Percentiles rank a stretch among this genome's conserved stretches.
Conservation (phyloP, 2,329 filamentous ascomycete species). For the Bertia moriformis region DNA sequence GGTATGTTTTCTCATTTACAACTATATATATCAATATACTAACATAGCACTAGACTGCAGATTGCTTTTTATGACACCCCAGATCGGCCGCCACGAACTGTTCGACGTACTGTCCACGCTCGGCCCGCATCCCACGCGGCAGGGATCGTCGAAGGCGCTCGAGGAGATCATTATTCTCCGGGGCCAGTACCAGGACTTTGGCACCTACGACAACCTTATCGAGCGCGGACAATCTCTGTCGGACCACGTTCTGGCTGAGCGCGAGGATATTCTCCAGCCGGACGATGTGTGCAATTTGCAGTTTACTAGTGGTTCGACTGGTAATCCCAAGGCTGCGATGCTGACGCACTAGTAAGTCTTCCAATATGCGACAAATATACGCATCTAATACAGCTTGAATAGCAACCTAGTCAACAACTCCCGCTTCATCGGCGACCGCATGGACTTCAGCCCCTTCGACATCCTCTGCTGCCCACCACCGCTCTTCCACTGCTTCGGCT, state of each 20-base stretch:
- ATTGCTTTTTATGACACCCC: slow-evolving; percentile 57
- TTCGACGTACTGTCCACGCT: slow-evolving; percentile 39
- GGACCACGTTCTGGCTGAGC: not conserved
- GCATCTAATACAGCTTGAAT: slow-evolving; percentile 17
- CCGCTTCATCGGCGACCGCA: slow-evolving; percentile 59
- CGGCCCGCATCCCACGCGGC: slow-evolving; percentile 22
- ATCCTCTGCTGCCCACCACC: slow-evolving; percentile 70
- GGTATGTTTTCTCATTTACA: slow-evolving; percentile 28
- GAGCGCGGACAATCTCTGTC: slow-evolving; percentile 6
- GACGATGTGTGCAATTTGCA: slow-evolving; percentile 61
- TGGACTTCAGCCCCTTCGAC: slow-evolving; percentile 53
- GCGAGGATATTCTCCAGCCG: slow-evolving; percentile 32
- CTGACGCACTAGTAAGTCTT: slow-evolving; percentile 50
- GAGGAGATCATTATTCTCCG: slow-evolving; percentile 45
- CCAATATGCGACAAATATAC: no score
- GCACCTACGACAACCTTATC: slow-evolving; percentile 44
- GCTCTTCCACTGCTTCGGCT: slow-evolving; percentile 74
- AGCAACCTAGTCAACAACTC: slow-evolving; percentile 51
- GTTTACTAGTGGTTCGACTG: slow-evolving; percentile 65
- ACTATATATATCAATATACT: slow-evolving; percentile 2
- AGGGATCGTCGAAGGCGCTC: slow-evolving; percentile 18
- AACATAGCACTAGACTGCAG: slow-evolving; percentile 55
- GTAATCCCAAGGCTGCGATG: slow-evolving; percentile 61
- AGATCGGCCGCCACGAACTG: slow-evolving; percentile 54
- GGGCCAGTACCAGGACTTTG: slow-evolving; percentile 35